Conservation (phyloP, 2,329 filamentous ascomycete genomes). For the Alternaria sp. region DNA sequence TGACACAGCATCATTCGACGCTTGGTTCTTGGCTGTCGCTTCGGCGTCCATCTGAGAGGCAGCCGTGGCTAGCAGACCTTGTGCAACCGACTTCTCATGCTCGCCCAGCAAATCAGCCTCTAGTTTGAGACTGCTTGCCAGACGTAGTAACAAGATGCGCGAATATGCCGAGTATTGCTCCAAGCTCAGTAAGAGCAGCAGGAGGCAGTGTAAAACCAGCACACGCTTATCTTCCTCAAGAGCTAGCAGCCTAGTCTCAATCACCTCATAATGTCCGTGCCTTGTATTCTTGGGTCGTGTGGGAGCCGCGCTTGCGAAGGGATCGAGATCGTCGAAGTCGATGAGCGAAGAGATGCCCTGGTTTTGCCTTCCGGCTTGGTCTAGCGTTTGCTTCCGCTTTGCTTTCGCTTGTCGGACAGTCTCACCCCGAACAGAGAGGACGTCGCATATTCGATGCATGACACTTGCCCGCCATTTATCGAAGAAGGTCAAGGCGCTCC, state of each 20-base stretch:
- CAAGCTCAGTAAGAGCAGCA: constrained; percentile 75
- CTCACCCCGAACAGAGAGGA: constrained; percentile 51
- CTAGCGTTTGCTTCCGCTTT: constrained; percentile 28
- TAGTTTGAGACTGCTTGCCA: constrained; percentile 72
- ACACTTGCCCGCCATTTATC: constrained; percentile 79
- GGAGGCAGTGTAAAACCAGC: constrained; percentile 72
- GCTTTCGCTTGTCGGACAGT: constrained; percentile 45
- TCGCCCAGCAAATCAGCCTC: constrained; percentile 67
- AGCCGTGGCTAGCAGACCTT: constrained; percentile 70
- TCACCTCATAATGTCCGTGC: constrained; percentile 37
- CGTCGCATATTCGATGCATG: constrained; percentile 72
- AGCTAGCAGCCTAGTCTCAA: constrained; percentile 45
- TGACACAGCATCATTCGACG: constrained; percentile 67
- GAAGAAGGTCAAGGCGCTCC: constrained; percentile 72
- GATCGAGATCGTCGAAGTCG: constrained; percentile 33
- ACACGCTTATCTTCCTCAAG: constrained; percentile 60
- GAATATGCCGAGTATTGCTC: constrained; percentile 78
- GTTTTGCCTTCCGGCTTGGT: constrained; percentile 25
- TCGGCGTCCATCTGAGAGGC: constrained; percentile 75
- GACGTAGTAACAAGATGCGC: constrained; percentile 71
- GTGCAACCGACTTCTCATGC: constrained; percentile 77
- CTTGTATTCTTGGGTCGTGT: constrained; percentile 10
- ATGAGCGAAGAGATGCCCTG: constrained; percentile 34
- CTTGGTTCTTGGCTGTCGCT: constrained; percentile 73
- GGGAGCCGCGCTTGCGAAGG: constrained; percentile 19